Base-by-base conservation (phyloP, 768 basidiomycete genomes). In the Hortiboletus flavorubellus region DNA sequence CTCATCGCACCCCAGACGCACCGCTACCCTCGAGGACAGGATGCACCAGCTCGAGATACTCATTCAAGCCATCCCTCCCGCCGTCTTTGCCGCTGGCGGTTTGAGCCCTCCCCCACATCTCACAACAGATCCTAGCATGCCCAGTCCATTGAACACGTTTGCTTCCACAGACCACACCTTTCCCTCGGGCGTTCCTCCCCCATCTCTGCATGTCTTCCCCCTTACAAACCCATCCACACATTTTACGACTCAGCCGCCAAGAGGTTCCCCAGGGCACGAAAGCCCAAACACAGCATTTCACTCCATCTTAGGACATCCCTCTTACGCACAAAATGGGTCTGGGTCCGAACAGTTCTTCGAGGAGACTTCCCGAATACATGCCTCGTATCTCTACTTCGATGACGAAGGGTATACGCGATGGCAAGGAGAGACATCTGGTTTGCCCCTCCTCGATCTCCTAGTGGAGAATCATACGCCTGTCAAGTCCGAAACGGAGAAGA, bases 361-460 rank as follows among this genome's bases (percentile, higher is more conserved):
- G 46, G 86, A 86, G 47, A 74, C 79, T 1, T 78, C 84, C 12
- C 80, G 83, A 29, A 80, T 91, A 41, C 81, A 86, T 0, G 86
- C 89, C 2, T 89, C 89, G 0, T 93, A 93, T 68, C 79, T 93
- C 34, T 93, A 93, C 67, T 84, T 89, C 55, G 91, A 93, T 59
- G 90, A 93, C 64, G 89, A 92, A 67, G 91, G 91, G 3, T 89
- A 86, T 66, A 89, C 91, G 0, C 76, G 91, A 53, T 93, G 91
- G 91, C 91, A 93, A 73, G 93, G 94, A 31, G 93, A 95, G 64
- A 92, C 92, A 1, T 95, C 93, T 4, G 93, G 94, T 26, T 80
- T 96, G 0, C 94, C 94, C 6, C 80, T 96, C 5, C 80, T 95
- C 29, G 91, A 95, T 68, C 73, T 92, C 8, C 76, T 97, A 29